These are phyloP conservation scores for Carex parvula DNA, from an alignment of 176 grass and related monocot genomes.

Conservation along the genomic window DNA sequence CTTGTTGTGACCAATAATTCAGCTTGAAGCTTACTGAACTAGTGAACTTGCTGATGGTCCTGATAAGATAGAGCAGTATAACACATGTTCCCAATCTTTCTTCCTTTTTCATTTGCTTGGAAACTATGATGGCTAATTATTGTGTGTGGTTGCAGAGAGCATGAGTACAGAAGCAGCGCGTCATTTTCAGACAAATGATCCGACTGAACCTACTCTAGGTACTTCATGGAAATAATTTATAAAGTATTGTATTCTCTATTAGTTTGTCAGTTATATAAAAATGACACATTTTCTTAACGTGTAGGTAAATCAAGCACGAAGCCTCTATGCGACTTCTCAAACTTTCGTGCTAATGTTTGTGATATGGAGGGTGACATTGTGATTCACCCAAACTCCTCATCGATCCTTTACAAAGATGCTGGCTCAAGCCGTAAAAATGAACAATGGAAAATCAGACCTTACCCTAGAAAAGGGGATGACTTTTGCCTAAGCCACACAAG, in stretches of 20 bases:
- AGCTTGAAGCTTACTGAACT: background rate
- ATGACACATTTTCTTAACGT: background rate
- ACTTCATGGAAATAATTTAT: background rate
- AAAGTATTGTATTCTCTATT: background rate
- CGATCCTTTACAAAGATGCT: constrained; percentile 57
- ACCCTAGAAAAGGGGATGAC: constrained; percentile 78
- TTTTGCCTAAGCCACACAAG: constrained; percentile 51
- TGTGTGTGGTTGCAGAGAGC: constrained; percentile 29
- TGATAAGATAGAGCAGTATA: background rate
- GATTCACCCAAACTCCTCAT: constrained; percentile 53
- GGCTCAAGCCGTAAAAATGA: constrained; percentile 40
- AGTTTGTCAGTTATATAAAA: background rate
- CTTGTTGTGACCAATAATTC: background rate
- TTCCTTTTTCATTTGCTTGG: background rate
- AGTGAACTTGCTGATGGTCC: background rate
- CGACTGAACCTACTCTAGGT: background rate
- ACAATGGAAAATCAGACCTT: constrained; percentile 66
- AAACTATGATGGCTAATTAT: background rate
- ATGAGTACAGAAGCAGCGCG: constrained; percentile 18
- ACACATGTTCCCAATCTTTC: background rate
- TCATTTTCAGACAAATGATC: background rate
- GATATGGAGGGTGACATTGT: constrained; percentile 76
- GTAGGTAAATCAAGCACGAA: constrained; percentile 29
- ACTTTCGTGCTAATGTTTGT: constrained; percentile 73
- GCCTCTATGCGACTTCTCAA: constrained; percentile 70